Base-by-base conservation (phyloP, 1,284 basidiomycete species). In the Pascua guehoae region DNA sequence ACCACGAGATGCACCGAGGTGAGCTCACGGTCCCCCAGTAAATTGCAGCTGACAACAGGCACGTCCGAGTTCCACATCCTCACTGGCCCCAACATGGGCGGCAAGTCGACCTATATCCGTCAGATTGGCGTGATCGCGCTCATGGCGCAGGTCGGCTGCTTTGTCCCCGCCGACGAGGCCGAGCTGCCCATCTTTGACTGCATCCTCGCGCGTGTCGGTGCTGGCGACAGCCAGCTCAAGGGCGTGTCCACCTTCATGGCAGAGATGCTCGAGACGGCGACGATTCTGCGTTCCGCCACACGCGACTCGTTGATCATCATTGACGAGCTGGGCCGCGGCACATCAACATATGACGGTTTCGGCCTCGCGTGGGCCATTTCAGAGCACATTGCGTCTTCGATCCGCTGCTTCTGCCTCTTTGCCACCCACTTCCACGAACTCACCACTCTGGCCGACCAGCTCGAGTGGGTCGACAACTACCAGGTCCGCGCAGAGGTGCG, bases 171-270 rank as follows among this genome's bases (percentile, higher is more conserved):
- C 61, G 83, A 85, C 18, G 83, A 87, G 64, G 96, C 95, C 0
- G 81, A 83, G 45, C 69, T 98, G 12, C 96, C 95, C 0, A 86
- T 98, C 49, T 98, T 98, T 65, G 96, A 99, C 77, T 97, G 92
- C 14, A 89, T 99, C 50, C 79, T 98, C 5, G 96, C 95, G 55
- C 84, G 96, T 65, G 95, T 99, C 1, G 96, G 96, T 8, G 96
- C 96, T 0, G 96, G 96, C 0, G 96, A 98, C 73, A 94, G 89
- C 74, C 94, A 98, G 74, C 80, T 98, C 45, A 98, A 98, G 76
- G 96, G 95, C 15, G 91, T 98, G 4, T 96, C 91, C 37, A 99
- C 96, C 0, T 99, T 98, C 74, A 98, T 98, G 95, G 93, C 94
- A 4, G 96, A 99, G 79, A 99, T 98, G 96, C 64, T 78, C n/a